Base-by-base conservation (phyloP, 306 rosid genomes). In the Potentilla sterilis region DNA sequence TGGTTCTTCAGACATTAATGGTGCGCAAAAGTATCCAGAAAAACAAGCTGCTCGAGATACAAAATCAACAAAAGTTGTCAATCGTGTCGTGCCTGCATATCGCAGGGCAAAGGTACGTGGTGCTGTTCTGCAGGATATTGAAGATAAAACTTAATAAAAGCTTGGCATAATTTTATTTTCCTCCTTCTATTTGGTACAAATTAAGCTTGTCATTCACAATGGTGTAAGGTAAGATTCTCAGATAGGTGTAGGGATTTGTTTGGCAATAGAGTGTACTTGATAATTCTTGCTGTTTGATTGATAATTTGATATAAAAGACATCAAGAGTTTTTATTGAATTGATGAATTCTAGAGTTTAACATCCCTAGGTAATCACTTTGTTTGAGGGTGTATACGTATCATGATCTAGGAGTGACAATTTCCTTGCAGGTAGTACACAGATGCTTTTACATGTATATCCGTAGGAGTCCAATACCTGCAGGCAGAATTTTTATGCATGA, bases 91-190 rank as follows among this genome's bases (percentile, higher is more conserved):
- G 83, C 97, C 92, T 59, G 87, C 83, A 51, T 66, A 77, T 82
- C 96, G 94, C 94, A 88, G 97, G 88, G 83, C 96, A 63, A 92
- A 87, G 83, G 84, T 89, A 67, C 84, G 96, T 79, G 97, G 96
- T 24, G 96, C 84, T 18, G 76, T 88, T 75, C 82, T 92, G 83
- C 89, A 78, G 73, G 87, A 87, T 82, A 80, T 85, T 2, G 96
- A 81, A 35, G 87, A 82, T 62, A 84, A 87, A 44, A 46, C 64
- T 61, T 72, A 59, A 47, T 80, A 73, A 68, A 54, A 72, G 75
- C 81, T 49, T 32, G 41, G 32, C 41, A 32, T 61, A 13, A n/a
- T 32, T 4, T 18, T 1, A 5, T 51, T 18, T 0, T 46, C 15
- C 15, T 7, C 8, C 44, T 41, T 41, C 7, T 46, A 46, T 11